These are phyloP conservation scores for Pichia exigua DNA, from an alignment of 805 yeast species.

Conservation along the genomic window DNA sequence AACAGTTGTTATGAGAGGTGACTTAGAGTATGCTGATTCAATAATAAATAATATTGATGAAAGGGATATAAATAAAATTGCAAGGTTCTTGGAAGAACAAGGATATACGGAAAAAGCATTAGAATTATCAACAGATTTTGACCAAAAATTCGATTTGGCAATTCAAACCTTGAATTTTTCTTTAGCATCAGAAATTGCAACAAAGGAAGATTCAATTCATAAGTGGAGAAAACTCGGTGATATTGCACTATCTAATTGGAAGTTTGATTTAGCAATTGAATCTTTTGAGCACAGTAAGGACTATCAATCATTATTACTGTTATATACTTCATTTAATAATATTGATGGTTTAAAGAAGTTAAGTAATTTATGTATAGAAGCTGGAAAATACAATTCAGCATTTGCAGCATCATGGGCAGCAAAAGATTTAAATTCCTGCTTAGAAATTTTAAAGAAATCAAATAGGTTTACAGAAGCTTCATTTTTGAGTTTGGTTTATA, in stretches of 20 bases:
- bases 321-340: slow-evolving; percentile 77
- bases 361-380: slow-evolving; percentile 58
- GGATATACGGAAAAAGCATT: slow-evolving; percentile 81
- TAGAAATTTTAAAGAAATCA: slow-evolving; percentile 56
- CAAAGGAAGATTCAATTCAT: slow-evolving; percentile 44
- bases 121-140: slow-evolving; percentile 74
- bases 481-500: slow-evolving; percentile 67
- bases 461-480: slow-evolving; percentile 82
- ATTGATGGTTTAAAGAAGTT: slow-evolving; percentile 49
- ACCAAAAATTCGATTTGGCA: slow-evolving; percentile 88
- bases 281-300: slow-evolving; percentile 77
- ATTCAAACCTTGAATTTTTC: slow-evolving; percentile 63
- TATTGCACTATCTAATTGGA: slow-evolving; percentile 69
- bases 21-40: slow-evolving; percentile 72
- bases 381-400: slow-evolving; percentile 82
- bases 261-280: slow-evolving; percentile 70
- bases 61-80: slow-evolving; percentile 65
- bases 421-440: slow-evolving; percentile 59
- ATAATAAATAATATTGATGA: slow-evolving; percentile 56
- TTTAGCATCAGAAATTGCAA: slow-evolving; percentile 64
- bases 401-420: slow-evolving; percentile 87
- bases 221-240: slow-evolving; percentile 95
- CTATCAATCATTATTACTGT: slow-evolving; percentile 68
- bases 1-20: slow-evolving; percentile 92
- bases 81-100: slow-evolving; percentile 91